phyloP scores from a whole-genome alignment of 1,284 basidiomycete species.

The Cerioporus squamosus region DNA sequence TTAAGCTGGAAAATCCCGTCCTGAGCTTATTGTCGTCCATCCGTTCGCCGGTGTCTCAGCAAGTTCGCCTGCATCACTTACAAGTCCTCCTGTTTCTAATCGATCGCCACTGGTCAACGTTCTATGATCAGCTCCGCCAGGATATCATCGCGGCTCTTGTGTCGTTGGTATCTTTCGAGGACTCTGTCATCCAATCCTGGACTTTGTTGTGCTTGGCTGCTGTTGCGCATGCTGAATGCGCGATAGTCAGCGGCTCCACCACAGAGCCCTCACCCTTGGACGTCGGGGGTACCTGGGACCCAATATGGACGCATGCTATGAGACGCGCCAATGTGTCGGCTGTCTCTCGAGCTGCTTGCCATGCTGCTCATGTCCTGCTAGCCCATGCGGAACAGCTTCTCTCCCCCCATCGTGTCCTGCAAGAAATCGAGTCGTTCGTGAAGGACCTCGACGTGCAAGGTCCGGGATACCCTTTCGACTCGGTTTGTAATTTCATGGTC shows the following conservation, averaged over 20 bases:
- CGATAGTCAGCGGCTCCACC: slow-evolving; percentile 6
- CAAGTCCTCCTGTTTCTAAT: slow-evolving; percentile 88
- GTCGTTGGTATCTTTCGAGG: slow-evolving; percentile 67
- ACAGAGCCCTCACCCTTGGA: slow-evolving; percentile 16
- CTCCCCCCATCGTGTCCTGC: slow-evolving; percentile 56
- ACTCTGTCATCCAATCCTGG: slow-evolving; percentile 78
- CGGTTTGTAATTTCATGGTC: slow-evolving; percentile 82
- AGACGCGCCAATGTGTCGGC: slow-evolving; percentile 69
- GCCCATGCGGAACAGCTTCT: slow-evolving; percentile 49
- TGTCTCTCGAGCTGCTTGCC: slow-evolving; percentile 81
- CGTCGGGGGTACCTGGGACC: slow-evolving; percentile 60
- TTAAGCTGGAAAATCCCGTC: slow-evolving; percentile 63
- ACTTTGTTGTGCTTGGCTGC: slow-evolving; percentile 78
- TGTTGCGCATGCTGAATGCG: slow-evolving; percentile 56
- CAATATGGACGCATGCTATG: slow-evolving; percentile 82
- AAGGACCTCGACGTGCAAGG: slow-evolving; percentile 88
- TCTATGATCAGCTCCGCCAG: slow-evolving; percentile 61
- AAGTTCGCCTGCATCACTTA: slow-evolving; percentile 57
- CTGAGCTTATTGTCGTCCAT: slow-evolving; percentile 58
- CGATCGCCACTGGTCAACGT: slow-evolving; percentile 69
- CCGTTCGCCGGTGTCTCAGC: slow-evolving; percentile 35
- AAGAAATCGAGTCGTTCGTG: slow-evolving; percentile 76
- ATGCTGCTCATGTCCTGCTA: slow-evolving; percentile 67
- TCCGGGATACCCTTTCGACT: slow-evolving; percentile 82
- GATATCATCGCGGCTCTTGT: slow-evolving; percentile 60